A percentile compares a stretch with the other conserved stretches of the same genome.
Conservation (phyloP, 345 rosid species). For the Raphanus raphanistrum region DNA sequence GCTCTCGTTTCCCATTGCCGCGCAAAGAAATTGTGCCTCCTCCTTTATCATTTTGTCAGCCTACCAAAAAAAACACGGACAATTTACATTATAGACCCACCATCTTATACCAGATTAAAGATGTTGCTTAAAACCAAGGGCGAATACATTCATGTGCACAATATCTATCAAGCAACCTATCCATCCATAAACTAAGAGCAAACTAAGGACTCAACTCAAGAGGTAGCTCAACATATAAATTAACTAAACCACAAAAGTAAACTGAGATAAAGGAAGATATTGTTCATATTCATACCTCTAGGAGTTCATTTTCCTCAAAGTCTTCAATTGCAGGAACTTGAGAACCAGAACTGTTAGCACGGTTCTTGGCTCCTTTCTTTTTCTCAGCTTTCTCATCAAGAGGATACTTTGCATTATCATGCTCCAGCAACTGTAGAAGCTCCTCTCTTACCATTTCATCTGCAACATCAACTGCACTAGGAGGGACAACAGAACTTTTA, state of each 20-base stretch:
- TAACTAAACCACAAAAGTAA: not conserved
- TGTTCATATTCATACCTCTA: slow-evolving; percentile 53
- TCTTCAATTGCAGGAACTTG: slow-evolving; percentile 67
- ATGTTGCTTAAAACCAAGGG: slow-evolving; percentile 16
- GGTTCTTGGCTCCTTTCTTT: slow-evolving; percentile 72
- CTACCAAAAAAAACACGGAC: slow-evolving; percentile 41
- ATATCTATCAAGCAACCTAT: not conserved
- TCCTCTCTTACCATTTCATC: slow-evolving; percentile 87
- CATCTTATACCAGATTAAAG: not conserved
- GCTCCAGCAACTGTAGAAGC: slow-evolving; percentile 75
- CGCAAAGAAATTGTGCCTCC: slow-evolving; percentile 71
- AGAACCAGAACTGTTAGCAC: slow-evolving; percentile 54
- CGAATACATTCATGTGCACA: slow-evolving; percentile 1
- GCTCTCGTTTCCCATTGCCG: slow-evolving; percentile 85
- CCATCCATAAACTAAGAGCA: not conserved
- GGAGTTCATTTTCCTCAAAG: slow-evolving; percentile 77
- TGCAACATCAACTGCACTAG: slow-evolving; percentile 79
- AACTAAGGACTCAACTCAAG: not conserved
- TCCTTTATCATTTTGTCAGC: slow-evolving; percentile 69
- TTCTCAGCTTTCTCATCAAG: slow-evolving; percentile 80
- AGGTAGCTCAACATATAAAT: not conserved
- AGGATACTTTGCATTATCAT: slow-evolving; percentile 98
- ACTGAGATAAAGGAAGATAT: not conserved
- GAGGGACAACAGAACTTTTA: slow-evolving; percentile 93
- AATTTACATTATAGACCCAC: not conserved